Percentiles rank a stretch among this genome's conserved stretches.
phyloP scores from a whole-genome alignment of 2,329 filamentous ascomycete species.

The Penicillium sp. region DNA sequence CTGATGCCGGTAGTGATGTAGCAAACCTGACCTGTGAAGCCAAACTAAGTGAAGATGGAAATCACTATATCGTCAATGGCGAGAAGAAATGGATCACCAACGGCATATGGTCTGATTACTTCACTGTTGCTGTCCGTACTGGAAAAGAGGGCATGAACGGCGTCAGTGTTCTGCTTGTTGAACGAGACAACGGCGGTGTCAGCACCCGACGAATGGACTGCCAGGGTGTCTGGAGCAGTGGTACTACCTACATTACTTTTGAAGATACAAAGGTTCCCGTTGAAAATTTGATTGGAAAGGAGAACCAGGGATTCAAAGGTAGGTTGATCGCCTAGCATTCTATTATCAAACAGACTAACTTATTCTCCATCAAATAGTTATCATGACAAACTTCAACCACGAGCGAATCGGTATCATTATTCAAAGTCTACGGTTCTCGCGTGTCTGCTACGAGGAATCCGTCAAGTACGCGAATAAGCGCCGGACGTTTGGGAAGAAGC shows the following conservation, averaged over 20 bases:
- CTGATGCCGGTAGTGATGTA: constrained; percentile 90
- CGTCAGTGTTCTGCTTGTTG: constrained; percentile 84
- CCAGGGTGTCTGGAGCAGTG: constrained; percentile 92
- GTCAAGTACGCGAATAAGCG: constrained; percentile 98
- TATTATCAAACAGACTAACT: not conserved
- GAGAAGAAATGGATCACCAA: constrained; percentile 99
- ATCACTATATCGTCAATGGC: constrained; percentile 98
- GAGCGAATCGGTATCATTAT: constrained; percentile 98
- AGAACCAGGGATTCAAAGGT: constrained; percentile 95
- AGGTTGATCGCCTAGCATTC: constrained; percentile 17
- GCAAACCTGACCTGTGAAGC: constrained; percentile 95
- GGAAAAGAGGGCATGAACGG: constrained; percentile 88
- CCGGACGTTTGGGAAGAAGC: constrained; percentile 90
- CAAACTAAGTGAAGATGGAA: constrained; percentile 89
- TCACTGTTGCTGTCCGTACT: constrained; percentile 92
- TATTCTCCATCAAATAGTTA: constrained; percentile 52
- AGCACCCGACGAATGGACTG: constrained; percentile 96
- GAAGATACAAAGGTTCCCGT: constrained; percentile 99
- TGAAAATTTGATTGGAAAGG: constrained; percentile 96
- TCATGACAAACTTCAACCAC: constrained; percentile 99
- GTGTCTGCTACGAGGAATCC: constrained; percentile 94
- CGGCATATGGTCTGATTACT: constrained; percentile 94
- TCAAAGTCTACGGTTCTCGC: constrained; percentile 90
- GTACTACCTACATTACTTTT: constrained; percentile 96
- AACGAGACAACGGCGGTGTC: constrained; percentile 78